Conservation (phyloP, 2,329 filamentous ascomycete species). For the Fusarium irregulare region DNA sequence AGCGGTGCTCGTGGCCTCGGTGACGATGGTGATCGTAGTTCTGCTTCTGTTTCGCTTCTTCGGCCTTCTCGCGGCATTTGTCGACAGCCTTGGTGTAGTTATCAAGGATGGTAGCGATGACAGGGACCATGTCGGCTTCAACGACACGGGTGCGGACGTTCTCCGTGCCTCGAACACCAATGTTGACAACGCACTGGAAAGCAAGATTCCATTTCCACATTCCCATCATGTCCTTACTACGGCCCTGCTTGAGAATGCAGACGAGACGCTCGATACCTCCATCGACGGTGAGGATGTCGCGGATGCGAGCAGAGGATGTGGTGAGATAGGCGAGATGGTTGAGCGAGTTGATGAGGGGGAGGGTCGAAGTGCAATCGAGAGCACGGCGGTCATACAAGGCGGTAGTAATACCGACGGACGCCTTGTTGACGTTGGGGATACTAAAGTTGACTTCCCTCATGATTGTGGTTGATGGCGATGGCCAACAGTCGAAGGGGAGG, state of each 20-base stretch:
- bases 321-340: slow-evolving; percentile 99
- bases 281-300: slow-evolving; percentile 98
- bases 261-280: slow-evolving; percentile 96
- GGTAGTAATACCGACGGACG: slow-evolving; percentile 97
- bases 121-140: slow-evolving; percentile 98
- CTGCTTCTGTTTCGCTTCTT: slow-evolving; percentile 81
- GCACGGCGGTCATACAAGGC: slow-evolving; percentile 97
- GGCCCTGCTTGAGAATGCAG: slow-evolving; percentile 96
- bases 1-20: slow-evolving; percentile 61
- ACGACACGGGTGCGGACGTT: slow-evolving; percentile 93
- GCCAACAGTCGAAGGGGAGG: slow-evolving; percentile 26
- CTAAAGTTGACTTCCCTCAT: slow-evolving; percentile 99
- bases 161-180: slow-evolving; percentile 95
- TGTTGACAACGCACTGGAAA: slow-evolving; percentile 99
- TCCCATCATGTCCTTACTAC: slow-evolving; percentile 98
- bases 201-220: slow-evolving; percentile 99
- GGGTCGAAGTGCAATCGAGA: slow-evolving; percentile 96
- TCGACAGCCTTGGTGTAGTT: slow-evolving; percentile 98
- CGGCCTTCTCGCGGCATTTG: slow-evolving; percentile 86
- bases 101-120: slow-evolving; percentile 97
- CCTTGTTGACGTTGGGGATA: slow-evolving; percentile 99
- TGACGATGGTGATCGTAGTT: slow-evolving; percentile 65
- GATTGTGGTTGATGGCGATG: slow-evolving; percentile 57
- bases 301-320: slow-evolving; percentile 95
- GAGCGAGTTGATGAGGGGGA: slow-evolving; percentile 97